Evolutionary conservation across 1,284 basidiomycete species (phyloP).

Genomic region (Ganoderma meredithae): DNA sequence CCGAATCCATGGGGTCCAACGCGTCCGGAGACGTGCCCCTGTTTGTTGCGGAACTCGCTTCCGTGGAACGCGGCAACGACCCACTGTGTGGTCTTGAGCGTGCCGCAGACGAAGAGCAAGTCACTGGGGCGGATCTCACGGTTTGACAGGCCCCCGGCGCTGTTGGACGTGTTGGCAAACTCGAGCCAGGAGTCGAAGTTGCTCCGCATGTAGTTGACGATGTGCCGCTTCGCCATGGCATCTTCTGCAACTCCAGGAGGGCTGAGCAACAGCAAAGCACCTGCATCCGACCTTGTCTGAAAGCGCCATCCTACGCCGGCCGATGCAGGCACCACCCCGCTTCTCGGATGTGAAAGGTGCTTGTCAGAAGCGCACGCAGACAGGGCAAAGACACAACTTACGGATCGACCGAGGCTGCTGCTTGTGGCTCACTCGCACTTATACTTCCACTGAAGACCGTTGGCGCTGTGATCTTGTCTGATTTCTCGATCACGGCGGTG

Average conservation of each 20-base stretch:
- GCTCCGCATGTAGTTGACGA: too few relatives aligned
- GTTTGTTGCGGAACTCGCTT: too few relatives aligned
- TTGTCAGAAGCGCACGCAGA: not conserved
- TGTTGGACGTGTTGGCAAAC: too few relatives aligned
- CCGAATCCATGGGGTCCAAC: too few relatives aligned
- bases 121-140: too few relatives aligned
- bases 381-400: not conserved
- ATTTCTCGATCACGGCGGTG: not conserved
- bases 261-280: constrained; percentile 21
- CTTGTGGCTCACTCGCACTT: not conserved
- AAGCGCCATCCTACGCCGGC: constrained; percentile 12
- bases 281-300: constrained; percentile 9
- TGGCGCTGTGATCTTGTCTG: constrained; percentile 12
- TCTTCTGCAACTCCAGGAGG: constrained; percentile 1
- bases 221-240: too few relatives aligned
- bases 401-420: not conserved
- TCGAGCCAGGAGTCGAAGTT: too few relatives aligned
- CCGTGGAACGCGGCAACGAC: too few relatives aligned
- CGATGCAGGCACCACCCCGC: not conserved
- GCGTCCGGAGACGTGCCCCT: too few relatives aligned
- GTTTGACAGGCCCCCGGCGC: too few relatives aligned
- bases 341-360: not conserved
- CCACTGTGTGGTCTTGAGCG: too few relatives aligned
- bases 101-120: too few relatives aligned
- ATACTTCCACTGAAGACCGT: constrained; percentile 20